Base-by-base conservation (phyloP, 208 protist species). In the Tritrichomonas musculus region DNA sequence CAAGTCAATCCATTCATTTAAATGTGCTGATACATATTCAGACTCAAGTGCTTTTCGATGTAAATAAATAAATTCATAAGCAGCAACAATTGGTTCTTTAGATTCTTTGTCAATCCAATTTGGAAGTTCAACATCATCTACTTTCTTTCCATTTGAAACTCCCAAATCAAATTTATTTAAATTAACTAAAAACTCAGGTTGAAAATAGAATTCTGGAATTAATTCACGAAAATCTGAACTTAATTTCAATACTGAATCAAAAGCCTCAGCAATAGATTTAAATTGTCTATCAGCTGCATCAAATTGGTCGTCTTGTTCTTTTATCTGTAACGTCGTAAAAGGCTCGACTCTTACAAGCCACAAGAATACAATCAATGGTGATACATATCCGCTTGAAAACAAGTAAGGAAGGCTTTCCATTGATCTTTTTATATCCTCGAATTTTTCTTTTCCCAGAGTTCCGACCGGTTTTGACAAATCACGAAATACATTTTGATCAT, bases 231-330 rank as follows among this genome's bases (percentile, higher is more conserved):
- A 53, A 50, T 92, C 88, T 27, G 0, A 73, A 17, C 17, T 60
- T 60, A 17, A 22, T 17, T 22, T 60, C 17, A 22, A 22, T 60
- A 60, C 17, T 60, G 53, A 22, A 64, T 69, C 27, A 93, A 69
- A 75, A 20, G 14, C 9, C 27, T 93, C 4, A 8, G 14, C 4
- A 75, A 93, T 69, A 3, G 44, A 64, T 25, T 3, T 11, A 49
- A 75, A 77, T 47, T 44, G 30, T 69, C 33, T 5, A 33, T 3
- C 5, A 27, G 65, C 9, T 36, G 9, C n/a, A 75, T 25, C 13
- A n/a, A 99, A 99, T 75, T 97, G 95, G 33, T 97, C 97, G 39
- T 97, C 97, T 92, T 94, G 92, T 5, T 94, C 25, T 55, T 84
- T 47, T n/a, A 93, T 95, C 44, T 53, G 44, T 20, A 84, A 49